Evolutionary conservation across 306 rosid species (phyloP).

Genomic region (Inga oerstediana): DNA sequence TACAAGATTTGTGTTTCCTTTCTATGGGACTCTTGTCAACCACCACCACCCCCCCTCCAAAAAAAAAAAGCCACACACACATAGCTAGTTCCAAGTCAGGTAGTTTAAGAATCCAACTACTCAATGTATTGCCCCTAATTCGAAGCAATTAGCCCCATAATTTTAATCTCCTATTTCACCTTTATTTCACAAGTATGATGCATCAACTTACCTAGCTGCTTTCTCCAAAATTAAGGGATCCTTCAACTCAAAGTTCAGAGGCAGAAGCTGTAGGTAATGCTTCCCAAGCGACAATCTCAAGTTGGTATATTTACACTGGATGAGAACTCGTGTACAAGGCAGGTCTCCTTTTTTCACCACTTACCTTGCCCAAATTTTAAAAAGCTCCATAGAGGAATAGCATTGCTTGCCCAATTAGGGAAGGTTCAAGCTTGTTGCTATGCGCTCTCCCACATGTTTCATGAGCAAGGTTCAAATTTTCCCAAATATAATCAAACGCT

Average conservation of each 20-base stretch:
- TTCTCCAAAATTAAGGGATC: no score
- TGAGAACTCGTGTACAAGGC: not conserved
- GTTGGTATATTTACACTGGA: not conserved
- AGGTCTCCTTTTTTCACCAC: not conserved
- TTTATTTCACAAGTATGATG: no score
- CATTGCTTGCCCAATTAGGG: not conserved
- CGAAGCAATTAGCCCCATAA: not conserved
- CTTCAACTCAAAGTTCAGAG: not conserved
- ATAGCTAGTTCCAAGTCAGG: not conserved
- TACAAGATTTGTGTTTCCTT: not conserved
- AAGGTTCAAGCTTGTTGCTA: not conserved
- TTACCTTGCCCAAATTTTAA: not conserved
- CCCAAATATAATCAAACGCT: not conserved
- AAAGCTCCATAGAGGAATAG: not conserved
- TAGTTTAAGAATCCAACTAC: not conserved
- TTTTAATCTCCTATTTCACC: not conserved
- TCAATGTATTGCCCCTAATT: not conserved
- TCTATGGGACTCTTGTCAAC: no score
- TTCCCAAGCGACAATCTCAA: not conserved
- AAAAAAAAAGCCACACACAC: no score
- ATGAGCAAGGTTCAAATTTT: not conserved
- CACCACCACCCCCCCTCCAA: not conserved
- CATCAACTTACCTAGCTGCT: no score
- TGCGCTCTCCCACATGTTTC: not conserved
- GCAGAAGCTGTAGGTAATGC: not conserved